These are phyloP conservation scores for Agaricus sinodeliciosus DNA, from an alignment of 768 basidiomycete species.

Conservation along the genomic window DNA sequence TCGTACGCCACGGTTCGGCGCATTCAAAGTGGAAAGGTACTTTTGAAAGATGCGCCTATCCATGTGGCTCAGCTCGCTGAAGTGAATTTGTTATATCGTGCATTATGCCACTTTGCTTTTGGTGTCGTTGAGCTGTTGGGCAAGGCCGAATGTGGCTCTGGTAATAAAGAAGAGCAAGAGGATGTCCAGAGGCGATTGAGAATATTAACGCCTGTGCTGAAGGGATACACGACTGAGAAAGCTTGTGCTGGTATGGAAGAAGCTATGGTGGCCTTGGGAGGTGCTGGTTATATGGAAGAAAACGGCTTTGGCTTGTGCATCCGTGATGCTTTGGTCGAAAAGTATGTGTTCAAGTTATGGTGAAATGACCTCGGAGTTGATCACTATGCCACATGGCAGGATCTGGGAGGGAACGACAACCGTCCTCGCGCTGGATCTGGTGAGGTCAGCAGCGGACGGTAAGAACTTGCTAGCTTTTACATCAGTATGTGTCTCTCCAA, in stretches of 20 bases:
- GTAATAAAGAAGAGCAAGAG: slow-evolving; percentile 23
- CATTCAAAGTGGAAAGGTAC: slow-evolving; percentile 42
- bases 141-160: slow-evolving; percentile 46
- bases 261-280: slow-evolving; percentile 68
- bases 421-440: slow-evolving; percentile 63
- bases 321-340: slow-evolving; percentile 67
- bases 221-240: slow-evolving; percentile 65
- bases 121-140: slow-evolving; percentile 55
- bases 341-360: slow-evolving; percentile 24
- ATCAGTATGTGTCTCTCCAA: slow-evolving; percentile 31
- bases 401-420: slow-evolving; percentile 79
- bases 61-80: slow-evolving; percentile 63
- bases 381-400: slow-evolving; percentile 18
- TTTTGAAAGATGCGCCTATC: slow-evolving; percentile 48
- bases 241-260: slow-evolving; percentile 62
- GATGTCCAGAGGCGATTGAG: slow-evolving; percentile 50
- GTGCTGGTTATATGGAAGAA: slow-evolving; percentile 83
- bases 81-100: slow-evolving; percentile 57
- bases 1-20: slow-evolving; percentile 56
- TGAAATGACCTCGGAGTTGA: neutral
- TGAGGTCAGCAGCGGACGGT: slow-evolving; percentile 45
- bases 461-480: slow-evolving; percentile 38
- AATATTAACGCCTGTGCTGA: slow-evolving; percentile 61
- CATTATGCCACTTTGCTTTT: slow-evolving; percentile 57
- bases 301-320: slow-evolving; percentile 65